phyloP scores from a whole-genome alignment of 2,329 filamentous ascomycete species.

The Stachybotrys chartarum region DNA sequence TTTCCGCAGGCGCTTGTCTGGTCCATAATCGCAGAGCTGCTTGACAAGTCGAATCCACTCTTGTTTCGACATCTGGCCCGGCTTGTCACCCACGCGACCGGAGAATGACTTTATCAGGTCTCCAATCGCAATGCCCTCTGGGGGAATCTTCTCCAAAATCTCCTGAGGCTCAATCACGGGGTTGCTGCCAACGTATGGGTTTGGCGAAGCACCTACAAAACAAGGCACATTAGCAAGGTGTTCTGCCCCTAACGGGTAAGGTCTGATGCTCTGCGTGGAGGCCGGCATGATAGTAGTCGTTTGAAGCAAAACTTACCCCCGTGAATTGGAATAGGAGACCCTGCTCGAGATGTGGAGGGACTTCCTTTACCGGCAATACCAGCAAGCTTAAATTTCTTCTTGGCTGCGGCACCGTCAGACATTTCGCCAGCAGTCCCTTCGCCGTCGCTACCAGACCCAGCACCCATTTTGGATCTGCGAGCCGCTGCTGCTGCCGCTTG shows the following conservation, averaged over 20 bases:
- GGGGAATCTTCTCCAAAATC: constrained; percentile 46
- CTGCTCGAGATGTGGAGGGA: constrained; percentile 52
- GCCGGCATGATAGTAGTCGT: too few species aligned
- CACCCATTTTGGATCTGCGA: constrained; percentile 36
- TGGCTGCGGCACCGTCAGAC: constrained; percentile 44
- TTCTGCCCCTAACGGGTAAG: neutral
- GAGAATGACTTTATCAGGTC: constrained; percentile 48
- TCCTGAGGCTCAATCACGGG: constrained; percentile 39
- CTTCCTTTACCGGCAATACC: constrained; percentile 40
- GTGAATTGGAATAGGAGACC: constrained; percentile 46
- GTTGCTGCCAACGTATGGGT: constrained; percentile 9
- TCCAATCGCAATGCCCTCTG: constrained; percentile 46
- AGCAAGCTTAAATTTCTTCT: constrained; percentile 51
- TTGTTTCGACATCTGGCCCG: constrained; percentile 42
- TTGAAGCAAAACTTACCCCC: constrained; percentile 22
- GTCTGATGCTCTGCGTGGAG: too few species aligned
- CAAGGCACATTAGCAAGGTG: neutral
- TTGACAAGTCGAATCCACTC: constrained; percentile 56
- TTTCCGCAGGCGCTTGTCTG: constrained; percentile 45
- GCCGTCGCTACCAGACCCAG: constrained; percentile 62
- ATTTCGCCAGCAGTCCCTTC: constrained; percentile 64
- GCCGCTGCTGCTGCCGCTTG: constrained; percentile 20
- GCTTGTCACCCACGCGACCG: constrained; percentile 42
- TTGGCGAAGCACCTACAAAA: constrained; percentile 21
- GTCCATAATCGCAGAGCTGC: constrained; percentile 43